Evolutionary conservation across 192 early-diverging fungal genomes (phyloP), one percentile per base, ranked within the genome.

Genomic region (Coemansia sp.): DNA sequence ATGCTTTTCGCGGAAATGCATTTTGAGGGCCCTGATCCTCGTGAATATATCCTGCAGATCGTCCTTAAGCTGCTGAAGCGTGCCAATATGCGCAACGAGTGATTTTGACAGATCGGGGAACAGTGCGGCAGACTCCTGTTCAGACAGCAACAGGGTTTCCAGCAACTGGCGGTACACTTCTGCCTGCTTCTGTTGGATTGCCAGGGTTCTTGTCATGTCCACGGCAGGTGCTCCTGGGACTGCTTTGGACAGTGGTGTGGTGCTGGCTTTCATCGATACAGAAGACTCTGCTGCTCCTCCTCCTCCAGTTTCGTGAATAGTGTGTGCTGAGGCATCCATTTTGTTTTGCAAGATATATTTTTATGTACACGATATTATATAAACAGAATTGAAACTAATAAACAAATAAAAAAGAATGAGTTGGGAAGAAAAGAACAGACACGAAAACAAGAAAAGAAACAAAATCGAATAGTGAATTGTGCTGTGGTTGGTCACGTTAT

Each of bases 1-100:
- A 16, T 80, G 71, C 60, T 80, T 64, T 9, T 38, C 26, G 11
- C 64, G 68, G 45, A 80, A 80, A 45, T 74, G 77, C 4, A 47
- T 42, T 61, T 80, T 80, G 5, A 80, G 57, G 10, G 68, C 69
- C 8, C 72, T 37, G 38, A 80, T 80, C 44, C 77, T 65, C 10
- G 64, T 68, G 68, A 80, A 80, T 41, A 80, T 48, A 52, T 68
- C 62, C 41, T 80, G 77, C 63, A 80, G 41, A 47, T 80, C 77
- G 10, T 71, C 77, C 44, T 80, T 80, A 11, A 80, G 68, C 41
- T 61, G 65, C 10, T 56, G 59, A 4, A 80, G 38, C 5, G 72
- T 71, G 41, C 44, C 56, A 7, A 68, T 74, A 21, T 80, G 77
- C 18, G 53, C 37, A 6, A 69, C 40, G 4, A 75, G 65, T 10